Conservation (phyloP, 2,329 filamentous ascomycete genomes). For the Verticillium klebahnii region DNA sequence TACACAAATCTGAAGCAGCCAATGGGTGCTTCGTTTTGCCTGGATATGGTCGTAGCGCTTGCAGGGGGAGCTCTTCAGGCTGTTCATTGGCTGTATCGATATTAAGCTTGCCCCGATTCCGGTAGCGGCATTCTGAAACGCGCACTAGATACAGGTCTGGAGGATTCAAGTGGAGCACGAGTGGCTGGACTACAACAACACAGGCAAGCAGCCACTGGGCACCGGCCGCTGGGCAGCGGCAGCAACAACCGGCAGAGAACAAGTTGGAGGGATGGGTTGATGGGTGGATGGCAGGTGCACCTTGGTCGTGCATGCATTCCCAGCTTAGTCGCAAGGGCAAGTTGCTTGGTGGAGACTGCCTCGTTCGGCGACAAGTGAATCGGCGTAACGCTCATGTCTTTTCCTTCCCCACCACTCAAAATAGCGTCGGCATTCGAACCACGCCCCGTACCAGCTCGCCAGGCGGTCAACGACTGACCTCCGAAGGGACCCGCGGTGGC, state of each 20-base stretch:
- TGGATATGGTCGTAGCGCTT: conserved; percentile 17
- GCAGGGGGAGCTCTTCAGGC: conserved; percentile 19
- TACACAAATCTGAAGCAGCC: conserved; percentile 17
- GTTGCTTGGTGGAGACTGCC: conserved; percentile 6
- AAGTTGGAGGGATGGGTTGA: not conserved
- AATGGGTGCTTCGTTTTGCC: conserved; percentile 13
- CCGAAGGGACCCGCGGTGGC: not conserved
- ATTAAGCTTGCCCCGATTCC: conserved; percentile 27
- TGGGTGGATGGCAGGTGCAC: not conserved
- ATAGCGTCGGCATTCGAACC: not conserved
- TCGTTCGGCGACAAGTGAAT: not conserved
- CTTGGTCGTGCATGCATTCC: not conserved
- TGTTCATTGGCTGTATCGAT: conserved; percentile 26
- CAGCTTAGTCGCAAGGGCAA: not conserved
- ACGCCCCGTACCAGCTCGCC: not conserved
- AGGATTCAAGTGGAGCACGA: not conserved
- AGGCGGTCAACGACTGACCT: not conserved
- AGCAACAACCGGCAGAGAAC: not conserved
- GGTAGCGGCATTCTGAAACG: conserved; percentile 21
- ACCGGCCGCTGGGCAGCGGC: not conserved
- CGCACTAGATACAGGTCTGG: conserved; percentile 2
- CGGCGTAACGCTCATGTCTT: conserved; percentile 1
- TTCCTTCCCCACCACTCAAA: conserved; percentile 2
- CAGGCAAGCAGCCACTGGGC: not conserved
- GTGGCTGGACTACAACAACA: conserved; percentile 16